Evolutionary conservation across 768 basidiomycete genomes (phyloP).

Genomic region (Collybiopsis confluens): DNA sequence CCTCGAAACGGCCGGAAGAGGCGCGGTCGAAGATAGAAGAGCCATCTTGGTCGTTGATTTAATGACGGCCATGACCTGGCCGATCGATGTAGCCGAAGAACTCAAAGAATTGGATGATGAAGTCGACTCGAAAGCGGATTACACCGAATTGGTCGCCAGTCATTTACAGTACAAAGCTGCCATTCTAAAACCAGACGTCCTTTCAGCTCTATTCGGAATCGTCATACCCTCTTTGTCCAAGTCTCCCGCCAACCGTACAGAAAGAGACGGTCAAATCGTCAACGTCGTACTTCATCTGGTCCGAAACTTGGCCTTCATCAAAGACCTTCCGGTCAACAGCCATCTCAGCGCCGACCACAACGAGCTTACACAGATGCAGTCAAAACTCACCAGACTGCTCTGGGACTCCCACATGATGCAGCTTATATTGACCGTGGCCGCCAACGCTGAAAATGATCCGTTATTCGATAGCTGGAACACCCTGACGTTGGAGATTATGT

Average conservation of each 20-base stretch:
- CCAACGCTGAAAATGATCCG: constrained; percentile 71
- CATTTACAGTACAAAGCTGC: constrained; percentile 90
- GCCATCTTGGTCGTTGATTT: constrained; percentile 84
- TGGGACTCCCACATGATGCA: constrained; percentile 70
- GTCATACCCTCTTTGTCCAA: constrained; percentile 78
- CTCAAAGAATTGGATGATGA: constrained; percentile 89
- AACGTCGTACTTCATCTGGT: constrained; percentile 85
- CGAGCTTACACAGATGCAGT: constrained; percentile 76
- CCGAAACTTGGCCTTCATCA: constrained; percentile 93
- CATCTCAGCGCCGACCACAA: constrained; percentile 73
- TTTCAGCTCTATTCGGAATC: constrained; percentile 71
- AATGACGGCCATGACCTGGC: constrained; percentile 98
- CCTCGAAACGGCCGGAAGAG: constrained; percentile 73
- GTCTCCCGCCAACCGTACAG: constrained; percentile 57
- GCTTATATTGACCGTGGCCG: constrained; percentile 80
- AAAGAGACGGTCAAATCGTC: constrained; percentile 83
- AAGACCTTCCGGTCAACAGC: constrained; percentile 73
- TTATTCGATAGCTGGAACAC: constrained; percentile 86
- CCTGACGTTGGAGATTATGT: constrained; percentile 88
- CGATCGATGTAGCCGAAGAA: constrained; percentile 93
- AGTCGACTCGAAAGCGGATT: constrained; percentile 78
- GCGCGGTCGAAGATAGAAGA: constrained; percentile 74
- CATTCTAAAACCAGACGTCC: constrained; percentile 60
- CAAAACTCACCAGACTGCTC: constrained; percentile 66
- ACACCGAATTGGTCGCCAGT: constrained; percentile 74